Conservation (phyloP, 129 eudicot species). For the Glebionis coronaria region DNA sequence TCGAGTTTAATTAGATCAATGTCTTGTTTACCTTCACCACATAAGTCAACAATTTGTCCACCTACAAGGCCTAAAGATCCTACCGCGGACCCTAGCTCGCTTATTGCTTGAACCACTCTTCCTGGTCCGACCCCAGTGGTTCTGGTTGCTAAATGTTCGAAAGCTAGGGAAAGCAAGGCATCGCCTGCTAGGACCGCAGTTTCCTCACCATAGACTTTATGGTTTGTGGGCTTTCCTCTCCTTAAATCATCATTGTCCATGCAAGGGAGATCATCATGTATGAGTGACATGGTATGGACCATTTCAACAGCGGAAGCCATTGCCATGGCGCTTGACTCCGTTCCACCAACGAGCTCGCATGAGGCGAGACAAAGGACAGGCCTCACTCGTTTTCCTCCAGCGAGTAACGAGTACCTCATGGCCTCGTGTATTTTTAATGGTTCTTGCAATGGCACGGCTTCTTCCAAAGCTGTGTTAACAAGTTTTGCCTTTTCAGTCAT, state of each 20-base stretch:
- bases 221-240: slow-evolving; percentile 58
- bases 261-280: slow-evolving; percentile 72
- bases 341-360: slow-evolving; percentile 60
- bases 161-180: slow-evolving; percentile 52
- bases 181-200: slow-evolving; percentile 64
- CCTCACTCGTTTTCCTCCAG: slow-evolving; percentile 60
- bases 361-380: slow-evolving; percentile 56
- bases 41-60: slow-evolving; percentile 54
- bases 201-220: slow-evolving; percentile 52
- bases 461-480: slow-evolving; percentile 51
- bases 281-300: slow-evolving; percentile 73
- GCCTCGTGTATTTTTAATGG: slow-evolving; percentile 58
- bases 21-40: slow-evolving; percentile 44
- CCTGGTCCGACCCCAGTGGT: slow-evolving; percentile 23
- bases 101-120: slow-evolving; percentile 45
- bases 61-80: slow-evolving; percentile 60
- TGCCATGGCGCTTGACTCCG: slow-evolving; percentile 37
- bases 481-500: slow-evolving; percentile 41
- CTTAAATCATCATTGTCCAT: slow-evolving; percentile 69
- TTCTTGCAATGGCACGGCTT: slow-evolving; percentile 46
- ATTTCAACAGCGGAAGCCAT: slow-evolving; percentile 55
- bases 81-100: slow-evolving; percentile 53
- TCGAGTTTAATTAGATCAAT: slow-evolving; percentile 40
- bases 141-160: slow-evolving; percentile 47
- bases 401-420: slow-evolving; percentile 67